Base-by-base conservation (phyloP, 2,329 filamentous ascomycete genomes). In the Exophiala alcalophila region DNA sequence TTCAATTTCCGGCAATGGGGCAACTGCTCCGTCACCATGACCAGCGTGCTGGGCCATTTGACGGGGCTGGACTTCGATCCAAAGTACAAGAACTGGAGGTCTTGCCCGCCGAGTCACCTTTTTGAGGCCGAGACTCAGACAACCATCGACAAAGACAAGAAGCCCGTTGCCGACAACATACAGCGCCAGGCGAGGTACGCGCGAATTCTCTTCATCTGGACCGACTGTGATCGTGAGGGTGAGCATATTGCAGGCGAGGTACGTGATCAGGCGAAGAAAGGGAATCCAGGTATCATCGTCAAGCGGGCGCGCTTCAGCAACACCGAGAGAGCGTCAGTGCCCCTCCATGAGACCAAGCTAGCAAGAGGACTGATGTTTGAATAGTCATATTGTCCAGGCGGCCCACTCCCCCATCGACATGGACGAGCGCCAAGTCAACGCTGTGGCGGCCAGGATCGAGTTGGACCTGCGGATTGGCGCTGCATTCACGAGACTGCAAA, bases 241-340 rank as follows among this genome's bases (percentile, higher is more conserved):
- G 92, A 98, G 64, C 86, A 97, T 61, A 98, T 98, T 55, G 92
- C 92, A 5, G 77, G 84, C 26, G 91, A 98, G 63, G 91, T 98
- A 48, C 82, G 88, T 30, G 78, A 85, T 38, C 83, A 91, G 45
- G 92, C 92, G 4, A 71, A 74, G 32, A 80, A 81, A 58, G 83
- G 78, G 7, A 97, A 96, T 52, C 65, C 74, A 7, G 71, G 71
- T 1, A 81, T 98, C 28, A 75, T 88, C 49, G 78, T 96, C 44
- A 92, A 87, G 60, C 78, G 92, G 57, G 92, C 92, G 10, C 83
- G 74, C 47, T 98, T 98, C 67, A 97, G 88, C 71, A 98, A 98
- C 61, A 91, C 96, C 21, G 92, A 98, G 65, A 77, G 83, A 74
- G 86, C 84, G 81, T 91, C 62, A 62, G 83, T 69, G 18, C 14